A percentile compares a stretch with the other conserved stretches of the same genome.
Conservation (phyloP, 2,329 filamentous ascomycete genomes). For the Aspergillus niger region DNA sequence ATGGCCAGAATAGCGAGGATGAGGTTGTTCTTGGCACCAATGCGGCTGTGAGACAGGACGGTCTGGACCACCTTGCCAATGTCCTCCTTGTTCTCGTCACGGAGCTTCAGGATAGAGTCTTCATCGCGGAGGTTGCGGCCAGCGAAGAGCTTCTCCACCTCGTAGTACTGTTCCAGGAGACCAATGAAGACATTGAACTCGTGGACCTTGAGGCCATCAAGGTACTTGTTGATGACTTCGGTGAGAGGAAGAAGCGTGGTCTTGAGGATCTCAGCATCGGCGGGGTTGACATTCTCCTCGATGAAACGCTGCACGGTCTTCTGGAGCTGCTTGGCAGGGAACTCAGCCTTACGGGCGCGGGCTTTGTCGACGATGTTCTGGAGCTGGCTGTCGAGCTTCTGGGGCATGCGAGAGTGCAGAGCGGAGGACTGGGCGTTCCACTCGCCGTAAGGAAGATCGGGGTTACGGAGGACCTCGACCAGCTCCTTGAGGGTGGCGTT, state of each 20-base stretch:
- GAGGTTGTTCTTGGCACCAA: conserved; percentile 91
- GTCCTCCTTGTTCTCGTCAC: conserved; percentile 96
- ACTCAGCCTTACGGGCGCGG: conserved; percentile 75
- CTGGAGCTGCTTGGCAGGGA: conserved; percentile 82
- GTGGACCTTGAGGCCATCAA: conserved; percentile 84
- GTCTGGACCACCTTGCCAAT: conserved; percentile 80
- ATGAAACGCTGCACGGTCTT: conserved; percentile 87
- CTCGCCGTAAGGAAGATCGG: conserved; percentile 91
- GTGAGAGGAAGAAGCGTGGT: conserved; percentile 72
- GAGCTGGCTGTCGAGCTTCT: conserved; percentile 82
- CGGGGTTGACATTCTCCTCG: conserved; percentile 75
- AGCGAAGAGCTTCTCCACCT: conserved; percentile 85
- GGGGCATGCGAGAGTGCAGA: conserved; percentile 94
- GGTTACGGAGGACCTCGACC: conserved; percentile 84
- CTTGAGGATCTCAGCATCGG: conserved; percentile 73
- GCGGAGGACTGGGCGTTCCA: conserved; percentile 96
- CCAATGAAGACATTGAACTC: conserved; percentile 80
- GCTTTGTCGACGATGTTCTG: conserved; percentile 84
- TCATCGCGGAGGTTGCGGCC: conserved; percentile 84
- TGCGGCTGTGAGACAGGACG: conserved; percentile 89
- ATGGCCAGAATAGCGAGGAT: conserved; percentile 88
- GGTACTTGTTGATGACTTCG: conserved; percentile 76
- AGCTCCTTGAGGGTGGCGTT: conserved; percentile 79
- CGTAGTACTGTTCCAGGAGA: conserved; percentile 78
- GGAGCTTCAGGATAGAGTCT: conserved; percentile 87